Evolutionary conservation across 164 flowering plant species (phyloP), one percentile per base, ranked within the genome.

Genomic region (Amborella trichopoda): DNA sequence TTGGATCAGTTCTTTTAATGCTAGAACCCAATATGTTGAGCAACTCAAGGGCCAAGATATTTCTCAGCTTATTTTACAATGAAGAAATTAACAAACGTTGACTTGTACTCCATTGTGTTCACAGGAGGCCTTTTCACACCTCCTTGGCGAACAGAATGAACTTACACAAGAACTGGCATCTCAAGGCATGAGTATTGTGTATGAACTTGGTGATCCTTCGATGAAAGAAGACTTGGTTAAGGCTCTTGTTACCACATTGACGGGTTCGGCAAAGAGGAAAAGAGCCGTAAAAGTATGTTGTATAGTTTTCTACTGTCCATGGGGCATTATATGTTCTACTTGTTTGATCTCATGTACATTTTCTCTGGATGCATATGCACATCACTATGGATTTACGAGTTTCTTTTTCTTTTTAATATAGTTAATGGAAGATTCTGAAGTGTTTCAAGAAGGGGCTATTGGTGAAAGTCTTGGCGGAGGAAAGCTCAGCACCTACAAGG

Each of bases 131-230:
- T 91, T 91, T 66, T 87, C 95, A 17, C 81, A 84, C 54, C 78
- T 91, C 27, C 70, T 91, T 26, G 95, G 94, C 44, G 99, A 91
- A 38, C 96, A 84, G 55, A 84, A 82, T 70, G 96, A 91, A 55
- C 96, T 91, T 30, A 82, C 86, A 10, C 99, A 91, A 58, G 99
- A 91, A 69, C 65, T 91, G 50, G 99, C 99, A 62, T 91, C 99
- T 39, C 99, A 91, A 62, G 99, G 99, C 41, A 86, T 91, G 78
- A 91, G 96, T 68, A 76, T 91, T 66, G 95, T 91, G 10, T 91
- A 91, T 69, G 99, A 91, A 54, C 77, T 87, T 49, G 99, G 99
- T 59, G 96, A 91, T 72, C 69, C 63, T 50, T 60, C 81, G 22
- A 91, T 76, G 95, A 84, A 82, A 73, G 63, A 74, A 45, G 77